phyloP scores from a whole-genome alignment of 768 basidiomycete genomes.

The Albatrellus ellisii region DNA sequence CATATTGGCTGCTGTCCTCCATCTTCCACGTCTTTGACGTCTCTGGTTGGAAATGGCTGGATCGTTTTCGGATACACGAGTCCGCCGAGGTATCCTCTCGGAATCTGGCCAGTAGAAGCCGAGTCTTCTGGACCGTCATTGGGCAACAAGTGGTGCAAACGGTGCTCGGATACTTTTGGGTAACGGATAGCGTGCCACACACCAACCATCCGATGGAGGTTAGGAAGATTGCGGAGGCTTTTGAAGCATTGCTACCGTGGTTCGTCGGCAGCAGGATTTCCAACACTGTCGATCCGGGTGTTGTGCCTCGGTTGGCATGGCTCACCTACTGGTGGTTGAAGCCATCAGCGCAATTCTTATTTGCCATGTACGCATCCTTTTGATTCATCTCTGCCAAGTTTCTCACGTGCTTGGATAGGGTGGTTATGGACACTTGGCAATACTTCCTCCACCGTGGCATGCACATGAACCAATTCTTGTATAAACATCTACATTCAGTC shows the following conservation, averaged over 20 bases:
- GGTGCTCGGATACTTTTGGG: constrained; percentile 50
- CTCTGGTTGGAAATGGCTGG: constrained; percentile 64
- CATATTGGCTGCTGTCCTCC: constrained; percentile 75
- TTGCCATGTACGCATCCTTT: constrained; percentile 64
- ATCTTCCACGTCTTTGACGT: constrained; percentile 76
- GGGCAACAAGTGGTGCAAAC: constrained; percentile 85
- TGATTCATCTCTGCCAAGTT: background rate
- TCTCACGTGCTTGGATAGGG: constrained; percentile 31
- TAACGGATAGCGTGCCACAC: constrained; percentile 29
- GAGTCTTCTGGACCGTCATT: constrained; percentile 74
- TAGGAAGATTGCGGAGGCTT: too few species aligned
- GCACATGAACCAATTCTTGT: constrained; percentile 85
- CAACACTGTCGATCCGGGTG: constrained; percentile 24
- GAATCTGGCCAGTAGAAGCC: constrained; percentile 56
- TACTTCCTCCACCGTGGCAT: constrained; percentile 90
- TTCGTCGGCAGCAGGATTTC: constrained; percentile 17
- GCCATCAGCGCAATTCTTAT: constrained; percentile 55
- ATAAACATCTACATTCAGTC: constrained; percentile 83
- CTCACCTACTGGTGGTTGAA: constrained; percentile 90
- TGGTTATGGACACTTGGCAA: constrained; percentile 95
- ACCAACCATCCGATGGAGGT: too few species aligned
- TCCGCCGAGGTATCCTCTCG: constrained; percentile 60
- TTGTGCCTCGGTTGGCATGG: constrained; percentile 31
- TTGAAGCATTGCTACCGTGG: too few species aligned
- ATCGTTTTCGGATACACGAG: constrained; percentile 81